These are phyloP conservation scores for Sistotremastrum niveocremeum DNA, from an alignment of 768 basidiomycete species.

Conservation along the genomic window DNA sequence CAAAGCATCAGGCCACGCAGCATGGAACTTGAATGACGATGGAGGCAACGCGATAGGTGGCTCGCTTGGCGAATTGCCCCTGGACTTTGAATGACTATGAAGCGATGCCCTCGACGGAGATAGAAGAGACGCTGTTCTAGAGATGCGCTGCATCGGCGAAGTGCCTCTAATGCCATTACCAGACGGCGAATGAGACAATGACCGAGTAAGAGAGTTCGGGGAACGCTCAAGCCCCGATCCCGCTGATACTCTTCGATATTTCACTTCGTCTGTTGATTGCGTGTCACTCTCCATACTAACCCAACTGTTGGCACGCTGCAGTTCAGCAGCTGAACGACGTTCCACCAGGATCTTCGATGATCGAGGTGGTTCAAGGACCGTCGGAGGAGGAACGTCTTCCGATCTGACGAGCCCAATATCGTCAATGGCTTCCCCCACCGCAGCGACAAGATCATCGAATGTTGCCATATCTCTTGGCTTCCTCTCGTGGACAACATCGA, in stretches of 20 bases:
- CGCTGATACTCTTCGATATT: too few relatives aligned
- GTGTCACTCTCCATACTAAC: too few relatives aligned
- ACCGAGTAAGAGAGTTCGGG: conserved; percentile 39
- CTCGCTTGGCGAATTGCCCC: conserved; percentile 21
- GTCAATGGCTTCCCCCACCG: conserved; percentile 25
- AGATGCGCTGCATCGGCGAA: background rate
- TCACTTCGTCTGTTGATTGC: too few relatives aligned
- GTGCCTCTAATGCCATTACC: too few relatives aligned
- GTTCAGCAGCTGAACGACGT: background rate
- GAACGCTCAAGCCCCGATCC: background rate
- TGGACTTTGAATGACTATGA: conserved; percentile 13
- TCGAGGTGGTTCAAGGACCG: conserved; percentile 27
- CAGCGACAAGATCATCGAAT: conserved; percentile 24
- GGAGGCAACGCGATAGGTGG: conserved; percentile 10
- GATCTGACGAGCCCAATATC: conserved; percentile 23
- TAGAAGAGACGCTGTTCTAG: background rate
- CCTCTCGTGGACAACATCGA: conserved; percentile 13
- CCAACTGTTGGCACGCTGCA: background rate
- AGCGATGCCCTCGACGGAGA: background rate
- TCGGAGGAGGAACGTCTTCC: conserved; percentile 23
- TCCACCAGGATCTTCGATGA: background rate
- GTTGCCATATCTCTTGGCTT: conserved; percentile 13
- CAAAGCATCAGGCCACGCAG: conserved; percentile 53
- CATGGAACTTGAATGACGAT: conserved; percentile 19
- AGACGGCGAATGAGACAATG: conserved; percentile 9